Evolutionary conservation across 805 yeast genomes (phyloP).

Genomic region (Pichia paraexigua): DNA sequence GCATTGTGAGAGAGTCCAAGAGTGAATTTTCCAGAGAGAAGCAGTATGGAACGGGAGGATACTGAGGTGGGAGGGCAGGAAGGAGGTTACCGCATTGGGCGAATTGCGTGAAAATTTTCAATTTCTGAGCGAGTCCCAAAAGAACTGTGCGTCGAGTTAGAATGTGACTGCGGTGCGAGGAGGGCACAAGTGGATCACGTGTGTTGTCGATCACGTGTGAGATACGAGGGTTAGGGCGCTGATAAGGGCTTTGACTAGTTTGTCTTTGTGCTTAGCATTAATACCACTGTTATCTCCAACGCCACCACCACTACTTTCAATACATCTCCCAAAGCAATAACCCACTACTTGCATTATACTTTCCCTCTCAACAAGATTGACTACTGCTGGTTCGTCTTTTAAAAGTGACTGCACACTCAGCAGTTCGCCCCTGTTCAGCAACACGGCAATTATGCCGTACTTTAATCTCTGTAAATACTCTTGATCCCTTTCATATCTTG

Average conservation of each 20-base stretch:
- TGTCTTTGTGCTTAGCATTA: neutral
- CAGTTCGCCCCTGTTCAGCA: slow-evolving; percentile 20
- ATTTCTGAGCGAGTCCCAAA: neutral
- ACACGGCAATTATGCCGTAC: slow-evolving; percentile 16
- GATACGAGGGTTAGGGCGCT: neutral
- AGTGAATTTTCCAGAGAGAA: neutral
- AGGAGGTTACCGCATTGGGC: slow-evolving; percentile 11
- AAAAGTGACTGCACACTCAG: slow-evolving; percentile 11
- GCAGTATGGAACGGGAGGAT: neutral
- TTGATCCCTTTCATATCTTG: slow-evolving; percentile 40
- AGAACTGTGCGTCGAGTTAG: too few species aligned
- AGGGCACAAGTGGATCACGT: neutral
- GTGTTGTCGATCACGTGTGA: neutral
- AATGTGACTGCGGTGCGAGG: neutral
- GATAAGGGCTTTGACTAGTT: neutral
- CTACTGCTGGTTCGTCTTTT: neutral
- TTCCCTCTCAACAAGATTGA: neutral
- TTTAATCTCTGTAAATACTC: slow-evolving; percentile 22
- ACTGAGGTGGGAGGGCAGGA: neutral
- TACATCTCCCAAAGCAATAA: neutral
- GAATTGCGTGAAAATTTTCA: slow-evolving; percentile 12
- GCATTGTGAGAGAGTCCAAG: neutral
- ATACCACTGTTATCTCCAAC: too few species aligned
- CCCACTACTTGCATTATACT: neutral
- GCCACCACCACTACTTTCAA: neutral